Evolutionary conservation across 768 basidiomycete species (phyloP), one percentile per base, ranked within the genome.

Genomic region (Postia placenta): DNA sequence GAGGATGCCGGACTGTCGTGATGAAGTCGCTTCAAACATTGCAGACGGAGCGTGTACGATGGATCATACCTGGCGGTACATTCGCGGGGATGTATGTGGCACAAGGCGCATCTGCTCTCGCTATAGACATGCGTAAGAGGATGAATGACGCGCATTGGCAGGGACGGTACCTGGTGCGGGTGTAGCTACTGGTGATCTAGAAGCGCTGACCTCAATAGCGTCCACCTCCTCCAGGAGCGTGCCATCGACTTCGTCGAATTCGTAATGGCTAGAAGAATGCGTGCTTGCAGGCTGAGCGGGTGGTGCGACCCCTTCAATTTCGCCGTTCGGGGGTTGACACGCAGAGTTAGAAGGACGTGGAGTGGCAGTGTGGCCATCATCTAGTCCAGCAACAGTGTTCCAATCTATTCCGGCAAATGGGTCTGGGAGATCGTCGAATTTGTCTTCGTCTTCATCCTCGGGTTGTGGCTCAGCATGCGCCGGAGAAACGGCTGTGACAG

Each of bases 161-260:
- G n/a, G n/a, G n/a, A n/a, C n/a, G n/a, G n/a, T n/a, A n/a, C n/a
- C n/a, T n/a, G n/a, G n/a, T n/a, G n/a, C n/a, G n/a, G n/a, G n/a
- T n/a, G n/a, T n/a, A n/a, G n/a, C n/a, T n/a, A n/a, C n/a, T n/a
- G n/a, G n/a, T n/a, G n/a, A n/a, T n/a, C n/a, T n/a, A n/a, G n/a
- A n/a, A n/a, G n/a, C n/a, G n/a, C n/a, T n/a, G n/a, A n/a, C 19
- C 38, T 39, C 45, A 26, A 81, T 46, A 11, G 64, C 66, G 57
- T 78, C 76, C 19, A 82, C 59, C 44, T 76, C 63, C 5, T 61
- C 61, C 25, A 70, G 53, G 15, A 52, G 41, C 1, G 38, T 22
- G 1, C 54, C 50, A 43, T 64, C 62, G 20, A 60, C 20, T 15
- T 66, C 64, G 12, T 66, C 63, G 24, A 50, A 63, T 1, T 49